These are phyloP conservation scores for Podaxis sp. DNA, from an alignment of 768 basidiomycete genomes.

Conservation along the genomic window DNA sequence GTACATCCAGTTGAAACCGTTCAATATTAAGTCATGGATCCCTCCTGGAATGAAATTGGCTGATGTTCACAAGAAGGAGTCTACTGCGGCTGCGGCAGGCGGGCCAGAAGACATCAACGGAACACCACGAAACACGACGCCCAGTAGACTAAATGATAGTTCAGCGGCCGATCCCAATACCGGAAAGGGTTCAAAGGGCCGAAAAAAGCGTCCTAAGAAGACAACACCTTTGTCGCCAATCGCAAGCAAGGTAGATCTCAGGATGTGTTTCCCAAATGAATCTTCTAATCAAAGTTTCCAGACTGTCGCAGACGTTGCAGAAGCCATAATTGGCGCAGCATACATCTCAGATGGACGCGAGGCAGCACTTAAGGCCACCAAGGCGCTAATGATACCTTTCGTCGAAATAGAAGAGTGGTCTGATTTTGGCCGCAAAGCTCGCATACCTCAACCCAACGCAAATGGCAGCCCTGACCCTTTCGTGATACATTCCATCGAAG, in stretches of 20 bases:
- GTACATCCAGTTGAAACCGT: slow-evolving; percentile 73
- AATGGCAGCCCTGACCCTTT: slow-evolving; percentile 46
- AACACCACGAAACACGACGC: not conserved
- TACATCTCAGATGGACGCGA: slow-evolving; percentile 74
- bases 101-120: slow-evolving; percentile 6
- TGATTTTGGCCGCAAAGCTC: slow-evolving; percentile 59
- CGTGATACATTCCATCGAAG: slow-evolving; percentile 57
- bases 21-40: slow-evolving; percentile 66
- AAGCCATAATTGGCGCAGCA: slow-evolving; percentile 83
- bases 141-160: not conserved
- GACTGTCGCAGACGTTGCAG: slow-evolving; percentile 83
- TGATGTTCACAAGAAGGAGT: slow-evolving; percentile 6
- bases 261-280: not conserved
- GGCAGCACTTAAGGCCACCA: slow-evolving; percentile 60
- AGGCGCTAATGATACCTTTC: slow-evolving; percentile 66
- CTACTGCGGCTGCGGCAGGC: slow-evolving; percentile 7
- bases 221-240: not conserved
- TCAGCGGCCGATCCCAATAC: not conserved
- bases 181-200: slow-evolving; percentile 2
- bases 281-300: slow-evolving; percentile 25
- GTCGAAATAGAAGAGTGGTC: slow-evolving; percentile 65
- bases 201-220: slow-evolving; percentile 9
- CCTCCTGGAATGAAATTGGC: slow-evolving; percentile 20
- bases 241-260: slow-evolving; percentile 51
- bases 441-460: slow-evolving; percentile 42